Evolutionary conservation across 345 rosid genomes (phyloP).

Genomic region (Capsella bursapastoris): DNA sequence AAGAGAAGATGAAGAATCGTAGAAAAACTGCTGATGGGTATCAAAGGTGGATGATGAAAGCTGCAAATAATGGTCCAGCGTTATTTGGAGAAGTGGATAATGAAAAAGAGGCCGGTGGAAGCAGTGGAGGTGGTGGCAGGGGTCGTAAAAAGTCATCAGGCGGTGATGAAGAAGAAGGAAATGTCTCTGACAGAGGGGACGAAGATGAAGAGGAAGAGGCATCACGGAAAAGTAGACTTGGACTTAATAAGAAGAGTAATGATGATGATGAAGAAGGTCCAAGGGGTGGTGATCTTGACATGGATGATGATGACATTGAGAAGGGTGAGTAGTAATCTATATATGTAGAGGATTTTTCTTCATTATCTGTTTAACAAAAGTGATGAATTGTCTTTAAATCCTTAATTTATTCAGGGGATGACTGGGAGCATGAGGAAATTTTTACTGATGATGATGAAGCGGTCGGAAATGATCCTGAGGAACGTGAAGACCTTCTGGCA

Average conservation of each 20-base stretch:
- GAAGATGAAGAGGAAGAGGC: slow-evolving; percentile 96
- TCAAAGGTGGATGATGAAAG: slow-evolving; percentile 99
- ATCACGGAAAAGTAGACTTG: slow-evolving; percentile 85
- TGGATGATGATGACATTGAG: slow-evolving; percentile 95
- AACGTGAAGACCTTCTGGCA: slow-evolving; percentile 88
- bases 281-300: slow-evolving; percentile 88
- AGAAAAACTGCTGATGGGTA: slow-evolving; percentile 98
- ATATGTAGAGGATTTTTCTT: not conserved
- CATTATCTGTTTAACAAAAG: not conserved
- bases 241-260: slow-evolving; percentile 66
- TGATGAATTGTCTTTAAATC: not conserved
- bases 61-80: slow-evolving; percentile 89
- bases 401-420: slow-evolving; percentile 67
- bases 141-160: slow-evolving; percentile 74
- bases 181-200: slow-evolving; percentile 81
- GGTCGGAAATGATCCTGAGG: slow-evolving; percentile 89
- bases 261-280: slow-evolving; percentile 96
- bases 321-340: slow-evolving; percentile 58
- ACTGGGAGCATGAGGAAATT: slow-evolving; percentile 99
- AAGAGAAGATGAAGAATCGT: slow-evolving; percentile 96
- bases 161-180: slow-evolving; percentile 86
- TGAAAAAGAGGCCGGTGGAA: slow-evolving; percentile 64
- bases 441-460: slow-evolving; percentile 99
- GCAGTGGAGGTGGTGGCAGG: slow-evolving; percentile 55
- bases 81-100: slow-evolving; percentile 90